Percentiles rank a stretch among this genome's conserved stretches.
These are phyloP conservation scores for Glomus cerebriforme DNA, from an alignment of 192 early-diverging fungal species.

Conservation along the genomic window DNA sequence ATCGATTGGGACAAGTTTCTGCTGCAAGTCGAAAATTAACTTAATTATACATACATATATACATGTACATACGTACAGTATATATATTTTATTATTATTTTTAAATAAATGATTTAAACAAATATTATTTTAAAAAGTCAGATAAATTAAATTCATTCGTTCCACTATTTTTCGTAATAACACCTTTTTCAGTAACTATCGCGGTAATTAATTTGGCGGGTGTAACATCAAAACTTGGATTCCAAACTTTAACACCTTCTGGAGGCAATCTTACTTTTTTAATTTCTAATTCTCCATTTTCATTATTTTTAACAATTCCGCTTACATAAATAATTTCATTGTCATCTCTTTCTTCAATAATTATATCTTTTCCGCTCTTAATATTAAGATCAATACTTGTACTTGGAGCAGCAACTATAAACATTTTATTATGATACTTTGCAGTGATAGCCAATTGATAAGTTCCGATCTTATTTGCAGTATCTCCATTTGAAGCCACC, in stretches of 20 bases:
- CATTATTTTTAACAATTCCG: conserved; percentile 29
- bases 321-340: conserved; percentile 65
- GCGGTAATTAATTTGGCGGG: conserved; percentile 84
- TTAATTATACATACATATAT: not conserved
- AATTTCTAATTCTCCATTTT: not conserved
- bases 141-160: conserved; percentile 57
- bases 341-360: conserved; percentile 80
- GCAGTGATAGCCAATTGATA: conserved; percentile 97
- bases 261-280: conserved; percentile 77
- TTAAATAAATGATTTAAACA: too few relatives aligned
- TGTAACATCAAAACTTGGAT: conserved; percentile 95
- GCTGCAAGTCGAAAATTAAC: conserved; percentile 13
- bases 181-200: conserved; percentile 92
- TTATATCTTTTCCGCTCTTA: conserved; percentile 70
- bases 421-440: conserved; percentile 75
- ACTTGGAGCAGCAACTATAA: conserved; percentile 96
- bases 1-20: conserved; percentile 49
- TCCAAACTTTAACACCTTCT: conserved; percentile 88
- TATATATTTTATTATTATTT: too few relatives aligned
- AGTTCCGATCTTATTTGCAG: conserved; percentile 98
- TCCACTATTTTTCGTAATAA: conserved; percentile 58
- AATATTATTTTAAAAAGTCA: conserved; percentile 39
- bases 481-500: conserved; percentile 95
- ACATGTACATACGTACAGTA: too few relatives aligned
- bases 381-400: conserved; percentile 87